These are phyloP conservation scores for Colletotrichum gloeosporioides DNA, from an alignment of 2,329 filamentous ascomycete genomes.

Conservation along the genomic window DNA sequence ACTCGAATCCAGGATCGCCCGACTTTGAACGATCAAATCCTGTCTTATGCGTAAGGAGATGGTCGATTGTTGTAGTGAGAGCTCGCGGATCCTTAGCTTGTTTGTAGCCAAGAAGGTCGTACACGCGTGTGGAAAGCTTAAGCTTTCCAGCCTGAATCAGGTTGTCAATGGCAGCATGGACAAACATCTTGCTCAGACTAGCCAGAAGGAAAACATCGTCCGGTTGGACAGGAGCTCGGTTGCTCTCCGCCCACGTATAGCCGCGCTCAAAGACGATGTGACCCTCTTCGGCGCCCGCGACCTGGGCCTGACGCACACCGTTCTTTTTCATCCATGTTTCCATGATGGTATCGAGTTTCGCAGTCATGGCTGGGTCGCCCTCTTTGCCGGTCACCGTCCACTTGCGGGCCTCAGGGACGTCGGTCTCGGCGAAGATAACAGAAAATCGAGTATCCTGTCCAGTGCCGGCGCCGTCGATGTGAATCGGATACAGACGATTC, in stretches of 20 bases:
- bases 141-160: slow-evolving; percentile 12
- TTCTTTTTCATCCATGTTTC: slow-evolving; percentile 19
- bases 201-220: slow-evolving; percentile 21
- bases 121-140: background rate
- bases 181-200: slow-evolving; percentile 23
- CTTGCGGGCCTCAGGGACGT: background rate
- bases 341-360: background rate
- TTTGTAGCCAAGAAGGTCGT: slow-evolving; percentile 10
- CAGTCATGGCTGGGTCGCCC: background rate
- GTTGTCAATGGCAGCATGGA: slow-evolving; percentile 17
- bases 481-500: slow-evolving; percentile 11
- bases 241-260: slow-evolving; percentile 22
- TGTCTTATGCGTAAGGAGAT: slow-evolving; percentile 10
- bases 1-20: slow-evolving; percentile 7
- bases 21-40: slow-evolving; percentile 11
- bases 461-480: slow-evolving; percentile 14
- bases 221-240: slow-evolving; percentile 5
- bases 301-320: slow-evolving; percentile 20
- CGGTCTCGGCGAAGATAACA: slow-evolving; percentile 20
- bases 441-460: background rate
- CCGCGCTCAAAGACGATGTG: slow-evolving; percentile 7
- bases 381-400: slow-evolving; percentile 12
- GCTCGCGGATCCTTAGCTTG: background rate
- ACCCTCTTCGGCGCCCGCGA: slow-evolving; percentile 10
- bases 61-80: slow-evolving; percentile 10